Evolutionary conservation across 164 flowering plant species (phyloP), one percentile per base, ranked within the genome.

Genomic region (Dillenia suffruticosa): DNA sequence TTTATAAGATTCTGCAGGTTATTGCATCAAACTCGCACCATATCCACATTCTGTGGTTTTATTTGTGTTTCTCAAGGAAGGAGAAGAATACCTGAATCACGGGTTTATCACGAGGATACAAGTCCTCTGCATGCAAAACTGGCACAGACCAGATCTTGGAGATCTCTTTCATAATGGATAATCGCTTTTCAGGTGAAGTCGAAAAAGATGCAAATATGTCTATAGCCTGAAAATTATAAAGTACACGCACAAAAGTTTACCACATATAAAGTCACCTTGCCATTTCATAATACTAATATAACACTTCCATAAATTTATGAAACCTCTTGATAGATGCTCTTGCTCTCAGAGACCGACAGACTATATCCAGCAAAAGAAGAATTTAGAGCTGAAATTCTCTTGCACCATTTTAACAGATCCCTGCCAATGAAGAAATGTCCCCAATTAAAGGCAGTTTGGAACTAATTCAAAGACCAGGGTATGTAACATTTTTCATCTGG

Each of bases 351-450:
- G 60, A 72, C 60, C 12, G 91, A 71, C 68, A 89, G 69, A 55
- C 70, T 58, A 65, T 58, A 74, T 16, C 70, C 76, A 17, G 48
- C 26, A 67, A 73, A 77, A 69, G 62, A 61, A 62, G 71, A 72
- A 46, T 79, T 87, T 66, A 80, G 68, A 49, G 76, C 74, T n/a
- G 75, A 66, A 63, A 95, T 81, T 68, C 97, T 77, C 70, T 81
- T 85, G 79, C 99, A 89, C 90, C 91, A 89, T 71, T 92, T 95
- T 12, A 95, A 74, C 10, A 95, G 83, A 81, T 92, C 97, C 79
- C 97, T 94, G 82, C 59, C 60, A 76, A 65, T 26, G 64, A 56
- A 52, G 54, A 51, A 1, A 19, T 19, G 22, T 19, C 22, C 22
- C 12, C 46, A 60, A 66, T 52, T 17, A 17, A 51, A 12, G 19